phyloP scores from a whole-genome alignment of 805 yeast species.

The Wickerhamomyces rabaulensis region DNA sequence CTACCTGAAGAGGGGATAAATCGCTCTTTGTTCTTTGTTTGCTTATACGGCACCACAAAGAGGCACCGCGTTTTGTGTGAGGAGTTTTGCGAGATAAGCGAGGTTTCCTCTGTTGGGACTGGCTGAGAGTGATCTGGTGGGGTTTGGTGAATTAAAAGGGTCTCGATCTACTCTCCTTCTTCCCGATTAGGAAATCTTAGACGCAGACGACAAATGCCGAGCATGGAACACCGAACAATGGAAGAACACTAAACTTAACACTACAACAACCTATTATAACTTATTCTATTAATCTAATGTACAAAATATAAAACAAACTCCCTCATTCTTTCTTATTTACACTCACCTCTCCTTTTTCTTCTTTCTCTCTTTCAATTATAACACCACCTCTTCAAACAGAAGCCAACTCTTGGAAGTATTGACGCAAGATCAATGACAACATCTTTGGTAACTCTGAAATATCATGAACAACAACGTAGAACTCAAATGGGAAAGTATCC shows the following conservation, averaged over 20 bases:
- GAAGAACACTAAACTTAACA: not conserved
- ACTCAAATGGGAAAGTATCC: conserved; percentile 95
- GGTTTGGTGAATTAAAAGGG: no score
- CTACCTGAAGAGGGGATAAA: no score
- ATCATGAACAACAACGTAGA: conserved; percentile 88
- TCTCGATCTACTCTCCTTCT: no score
- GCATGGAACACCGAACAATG: not conserved
- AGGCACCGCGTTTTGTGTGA: no score
- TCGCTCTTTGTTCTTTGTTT: no score
- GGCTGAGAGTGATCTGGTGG: no score
- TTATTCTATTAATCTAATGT: not conserved
- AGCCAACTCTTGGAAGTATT: conserved; percentile 77
- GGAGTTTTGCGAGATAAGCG: no score
- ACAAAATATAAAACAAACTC: not conserved
- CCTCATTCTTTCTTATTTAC: not conserved
- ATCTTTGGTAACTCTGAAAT: conserved; percentile 88
- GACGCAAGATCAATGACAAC: conserved; percentile 83
- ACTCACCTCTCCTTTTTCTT: conserved; percentile 4
- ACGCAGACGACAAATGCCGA: no score
- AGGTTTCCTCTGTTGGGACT: no score
- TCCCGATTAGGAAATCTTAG: no score
- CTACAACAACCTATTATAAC: not conserved
- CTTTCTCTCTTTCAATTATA: not conserved
- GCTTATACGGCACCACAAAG: no score
- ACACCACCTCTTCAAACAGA: conserved; percentile 15